Evolutionary conservation across 2,329 filamentous ascomycete genomes (phyloP).

Genomic region (Colletotrichum chrysophilum): DNA sequence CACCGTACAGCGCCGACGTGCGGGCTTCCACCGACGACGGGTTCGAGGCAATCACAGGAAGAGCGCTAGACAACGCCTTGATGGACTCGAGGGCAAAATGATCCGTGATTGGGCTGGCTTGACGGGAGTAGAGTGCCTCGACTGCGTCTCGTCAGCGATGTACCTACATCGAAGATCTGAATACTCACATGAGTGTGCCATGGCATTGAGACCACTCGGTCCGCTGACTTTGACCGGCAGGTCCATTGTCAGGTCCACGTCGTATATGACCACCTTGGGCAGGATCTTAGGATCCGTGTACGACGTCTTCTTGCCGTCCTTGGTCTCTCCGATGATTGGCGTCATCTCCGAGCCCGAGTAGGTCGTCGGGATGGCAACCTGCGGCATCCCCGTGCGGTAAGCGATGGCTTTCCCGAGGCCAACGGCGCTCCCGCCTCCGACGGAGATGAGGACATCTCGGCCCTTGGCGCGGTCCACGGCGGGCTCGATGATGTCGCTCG

Average conservation of each 20-base stretch:
- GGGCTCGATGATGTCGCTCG: constrained; percentile 30
- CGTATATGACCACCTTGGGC: constrained; percentile 21
- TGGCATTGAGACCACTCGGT: constrained; percentile 19
- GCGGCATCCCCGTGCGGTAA: constrained; percentile 56
- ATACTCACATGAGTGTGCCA: constrained; percentile 18
- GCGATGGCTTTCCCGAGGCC: constrained; percentile 62
- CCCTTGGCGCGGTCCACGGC: constrained; percentile 32
- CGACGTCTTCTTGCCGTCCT: constrained; percentile 21
- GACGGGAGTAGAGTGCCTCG: constrained; percentile 16
- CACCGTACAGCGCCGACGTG: constrained; percentile 18
- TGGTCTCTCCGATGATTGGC: constrained; percentile 33
- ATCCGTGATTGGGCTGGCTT: constrained; percentile 14
- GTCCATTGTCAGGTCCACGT: constrained; percentile 18
- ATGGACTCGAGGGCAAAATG: constrained; percentile 19
- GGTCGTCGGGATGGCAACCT: constrained; percentile 65
- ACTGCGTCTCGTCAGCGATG: background rate
- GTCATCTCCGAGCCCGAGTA: constrained; percentile 68
- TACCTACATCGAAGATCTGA: background rate
- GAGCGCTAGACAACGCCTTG: constrained; percentile 33
- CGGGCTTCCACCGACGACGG: constrained; percentile 51
- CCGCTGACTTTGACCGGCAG: constrained; percentile 13
- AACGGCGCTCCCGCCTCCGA: constrained; percentile 68
- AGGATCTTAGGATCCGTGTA: constrained; percentile 14
- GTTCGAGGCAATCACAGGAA: constrained; percentile 56
- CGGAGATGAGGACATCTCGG: constrained; percentile 63